Conservation (phyloP, 306 rosid species). For the Carpinus fangiana region DNA sequence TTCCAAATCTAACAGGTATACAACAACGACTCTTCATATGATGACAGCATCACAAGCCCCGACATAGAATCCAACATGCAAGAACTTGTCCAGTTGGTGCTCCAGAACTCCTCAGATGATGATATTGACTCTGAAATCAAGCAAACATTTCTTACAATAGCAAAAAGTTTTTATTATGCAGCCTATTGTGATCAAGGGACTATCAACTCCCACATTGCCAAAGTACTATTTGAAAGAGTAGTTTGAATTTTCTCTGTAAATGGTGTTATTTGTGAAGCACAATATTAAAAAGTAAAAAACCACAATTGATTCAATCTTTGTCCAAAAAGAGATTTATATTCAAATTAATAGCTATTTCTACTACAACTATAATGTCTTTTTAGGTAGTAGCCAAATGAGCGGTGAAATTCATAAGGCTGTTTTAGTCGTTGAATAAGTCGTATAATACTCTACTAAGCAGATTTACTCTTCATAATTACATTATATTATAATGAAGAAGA, state of each 20-base stretch:
- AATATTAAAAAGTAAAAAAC: not conserved
- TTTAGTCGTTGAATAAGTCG: too few relatives aligned
- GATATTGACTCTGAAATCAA: slow-evolving; percentile 53
- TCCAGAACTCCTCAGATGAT: slow-evolving; percentile 41
- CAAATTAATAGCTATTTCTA: not conserved
- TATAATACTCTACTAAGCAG: too few relatives aligned
- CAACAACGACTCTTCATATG: slow-evolving; percentile 11
- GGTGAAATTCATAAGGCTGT: too few relatives aligned
- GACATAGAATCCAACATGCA: slow-evolving; percentile 75
- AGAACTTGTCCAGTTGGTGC: slow-evolving; percentile 63
- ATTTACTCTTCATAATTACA: not conserved
- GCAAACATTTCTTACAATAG: slow-evolving; percentile 66
- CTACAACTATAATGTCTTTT: not conserved
- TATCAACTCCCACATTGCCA: slow-evolving; percentile 61
- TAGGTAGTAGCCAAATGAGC: not conserved
- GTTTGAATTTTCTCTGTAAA: slow-evolving; percentile 24
- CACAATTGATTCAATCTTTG: not conserved
- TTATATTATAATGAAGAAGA: not conserved
- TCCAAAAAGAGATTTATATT: not conserved
- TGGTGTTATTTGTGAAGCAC: not conserved
- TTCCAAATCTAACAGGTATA: slow-evolving; percentile 37
- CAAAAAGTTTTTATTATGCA: slow-evolving; percentile 66
- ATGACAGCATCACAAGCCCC: slow-evolving; percentile 1
- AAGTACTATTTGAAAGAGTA: slow-evolving; percentile 81
- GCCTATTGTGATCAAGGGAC: slow-evolving; percentile 65